A percentile compares a stretch with the other conserved stretches of the same genome.
Conservation (phyloP, 805 yeast species). For the Candida incommunis region DNA sequence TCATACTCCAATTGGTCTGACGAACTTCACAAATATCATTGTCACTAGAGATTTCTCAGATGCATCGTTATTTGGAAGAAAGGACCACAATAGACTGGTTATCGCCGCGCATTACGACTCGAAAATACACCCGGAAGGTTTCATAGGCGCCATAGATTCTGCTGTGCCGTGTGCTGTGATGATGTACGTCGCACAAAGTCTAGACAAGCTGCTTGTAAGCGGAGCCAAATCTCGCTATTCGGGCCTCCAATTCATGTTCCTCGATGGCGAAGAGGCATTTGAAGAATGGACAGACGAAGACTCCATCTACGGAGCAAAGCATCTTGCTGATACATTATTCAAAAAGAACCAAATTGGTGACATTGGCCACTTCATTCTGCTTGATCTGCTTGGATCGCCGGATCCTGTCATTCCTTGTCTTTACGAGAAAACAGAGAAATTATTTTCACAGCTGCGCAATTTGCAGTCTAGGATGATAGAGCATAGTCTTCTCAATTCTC, state of each 20-base stretch:
- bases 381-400: conserved; percentile 36
- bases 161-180: conserved; percentile 44
- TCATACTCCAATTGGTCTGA: conserved; percentile 25
- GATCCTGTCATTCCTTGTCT: conserved; percentile 13
- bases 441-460: background rate
- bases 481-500: background rate
- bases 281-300: conserved; percentile 36
- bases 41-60: conserved; percentile 11
- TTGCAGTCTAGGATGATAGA: background rate
- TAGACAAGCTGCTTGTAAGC: conserved; percentile 2
- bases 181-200: conserved; percentile 28
- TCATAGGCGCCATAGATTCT: conserved; percentile 46
- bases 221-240: conserved; percentile 1
- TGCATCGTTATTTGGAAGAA: no score
- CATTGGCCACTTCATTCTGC: conserved; percentile 33
- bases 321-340: conserved; percentile 32
- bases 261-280: conserved; percentile 53
- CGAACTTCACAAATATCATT: conserved; percentile 20
- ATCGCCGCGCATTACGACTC: conserved; percentile 47
- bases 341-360: conserved; percentile 24
- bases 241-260: conserved; percentile 37
- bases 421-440: background rate
- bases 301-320: conserved; percentile 42
- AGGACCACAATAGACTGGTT: conserved; percentile 19
- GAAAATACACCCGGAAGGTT: conserved; percentile 34